Base-by-base conservation (phyloP, 345 rosid genomes). In the Hypericum perforatum region DNA sequence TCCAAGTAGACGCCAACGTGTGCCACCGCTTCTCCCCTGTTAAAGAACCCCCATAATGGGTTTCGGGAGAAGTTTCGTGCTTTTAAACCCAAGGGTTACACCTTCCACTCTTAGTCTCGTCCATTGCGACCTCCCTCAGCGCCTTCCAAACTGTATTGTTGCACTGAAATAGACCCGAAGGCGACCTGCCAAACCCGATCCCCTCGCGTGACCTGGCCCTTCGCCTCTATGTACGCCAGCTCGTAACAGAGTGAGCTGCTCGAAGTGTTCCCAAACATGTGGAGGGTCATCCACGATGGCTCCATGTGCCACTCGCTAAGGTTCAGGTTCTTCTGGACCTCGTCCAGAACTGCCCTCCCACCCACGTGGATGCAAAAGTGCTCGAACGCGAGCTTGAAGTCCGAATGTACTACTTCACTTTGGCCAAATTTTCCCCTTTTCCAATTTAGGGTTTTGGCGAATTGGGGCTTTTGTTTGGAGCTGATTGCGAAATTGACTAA, bases 161-260 rank as follows among this genome's bases (percentile, higher is more conserved):
- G 66, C 95, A 89, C 68, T 89, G 86, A 61, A 89, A 89, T 94
- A 44, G 95, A 83, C 47, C 97, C 97, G 66, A 89, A 89, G 0
- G 95, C 97, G 55, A 89, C 81, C 78, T 86, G 95, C 97, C 97
- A 89, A 13, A 89, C 78, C 64, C 97, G 64, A 53, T 89, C 87
- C 7, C 95, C 87, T 4, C 59, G 8, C 3, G 62, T 57, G 47
- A 89, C 76, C 59, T 90, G 74, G 6, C 90, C 81, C 63, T 86
- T 83, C 0, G 95, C 95, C 61, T 89, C 95, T 37, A 77, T 70
- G 54, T n/a, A n/a, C n/a, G n/a, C n/a, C n/a, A n/a, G n/a, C n/a
- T n/a, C n/a, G n/a, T n/a, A n/a, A n/a, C n/a, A 89, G n/a, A 89
- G 62, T 8, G 97, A 86, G 54, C 92, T 83, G 60, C 92, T 83